Evolutionary conservation across 331 rosid species (phyloP).

Genomic region (Cydonia oblonga): DNA sequence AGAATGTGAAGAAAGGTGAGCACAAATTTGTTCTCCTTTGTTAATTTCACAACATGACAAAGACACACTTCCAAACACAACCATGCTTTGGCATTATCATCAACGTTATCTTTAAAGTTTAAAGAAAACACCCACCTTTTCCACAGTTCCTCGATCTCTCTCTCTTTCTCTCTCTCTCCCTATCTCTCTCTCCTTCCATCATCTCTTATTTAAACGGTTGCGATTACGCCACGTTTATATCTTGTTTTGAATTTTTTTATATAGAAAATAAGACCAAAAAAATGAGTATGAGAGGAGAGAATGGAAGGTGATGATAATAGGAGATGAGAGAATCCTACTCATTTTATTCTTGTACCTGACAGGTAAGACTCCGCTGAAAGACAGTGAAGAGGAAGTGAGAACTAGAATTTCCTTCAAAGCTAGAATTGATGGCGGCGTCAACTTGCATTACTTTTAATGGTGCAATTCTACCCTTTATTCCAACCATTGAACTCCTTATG

Average conservation of each 20-base stretch:
- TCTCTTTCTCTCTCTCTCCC: not conserved
- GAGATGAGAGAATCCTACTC: too few species aligned
- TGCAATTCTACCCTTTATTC: not conserved
- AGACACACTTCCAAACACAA: not conserved
- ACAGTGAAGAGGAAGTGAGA: not conserved
- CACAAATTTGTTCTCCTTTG: not conserved
- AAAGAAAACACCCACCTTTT: not conserved
- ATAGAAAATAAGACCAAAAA: too few species aligned
- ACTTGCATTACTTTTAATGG: not conserved
- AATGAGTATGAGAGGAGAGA: too few species aligned
- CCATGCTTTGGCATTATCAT: not conserved
- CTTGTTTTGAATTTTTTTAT: too few species aligned
- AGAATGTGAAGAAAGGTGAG: not conserved
- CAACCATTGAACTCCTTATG: not conserved
- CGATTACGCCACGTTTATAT: too few species aligned
- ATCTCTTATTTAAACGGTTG: too few species aligned
- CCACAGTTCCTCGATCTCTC: not conserved
- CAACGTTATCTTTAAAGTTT: not conserved
- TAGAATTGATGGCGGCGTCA: not conserved
- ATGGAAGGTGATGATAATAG: too few species aligned
- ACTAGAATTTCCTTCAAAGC: not conserved
- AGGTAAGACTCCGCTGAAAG: not conserved
- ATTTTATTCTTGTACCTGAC: not conserved
- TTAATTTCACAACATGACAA: not conserved
- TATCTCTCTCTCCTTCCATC: too few species aligned